Base-by-base conservation (phyloP, 495 filamentous ascomycete genomes). In the Xylaria sp. region DNA sequence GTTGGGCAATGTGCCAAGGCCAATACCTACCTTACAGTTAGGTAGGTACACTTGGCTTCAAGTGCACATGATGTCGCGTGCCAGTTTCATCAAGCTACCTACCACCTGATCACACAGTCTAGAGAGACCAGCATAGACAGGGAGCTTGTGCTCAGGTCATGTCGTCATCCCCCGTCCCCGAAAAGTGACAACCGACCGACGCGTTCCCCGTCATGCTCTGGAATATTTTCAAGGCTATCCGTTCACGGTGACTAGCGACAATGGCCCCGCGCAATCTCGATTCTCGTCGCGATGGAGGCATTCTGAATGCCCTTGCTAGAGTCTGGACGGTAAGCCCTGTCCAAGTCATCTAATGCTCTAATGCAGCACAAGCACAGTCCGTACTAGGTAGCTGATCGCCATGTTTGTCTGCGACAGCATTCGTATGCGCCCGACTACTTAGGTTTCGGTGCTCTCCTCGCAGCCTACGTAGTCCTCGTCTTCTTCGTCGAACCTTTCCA, bases 351-450 rank as follows among this genome's bases (percentile, higher is more conserved):
- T 37, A 43, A 31, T 70, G 69, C 31, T 43, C 17, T 37, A 43
- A 31, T 67, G 33, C 55, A 26, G 12, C 43, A 46, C 12, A 11
- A 11, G 53, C 41, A 55, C 17, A 50, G 14, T 9, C 33, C 19
- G 8, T n/a, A n/a, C n/a, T n/a, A n/a, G n/a, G n/a, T 43, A 46
- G 46, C 63, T 72, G 44, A 67, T 67, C 50, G 52, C 50, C 33
- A 55, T 48, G 6, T 50, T 15, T 43, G 24, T 52, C 8, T 26
- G 63, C 62, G 41, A 50, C 44, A 93, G 89, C 90, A 88, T 78
- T 93, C 93, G 0, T 97, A 97, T 81, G 90, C 91, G 17, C 87
- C 92, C 11, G 97, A 99, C 79, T 97, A 95, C 80, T 77, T 97
- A 52, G 95, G 92, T 35, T 86, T 98, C 62, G 84, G 85, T 3